Base-by-base conservation (phyloP, 345 rosid genomes). In the Acer saccharum region DNA sequence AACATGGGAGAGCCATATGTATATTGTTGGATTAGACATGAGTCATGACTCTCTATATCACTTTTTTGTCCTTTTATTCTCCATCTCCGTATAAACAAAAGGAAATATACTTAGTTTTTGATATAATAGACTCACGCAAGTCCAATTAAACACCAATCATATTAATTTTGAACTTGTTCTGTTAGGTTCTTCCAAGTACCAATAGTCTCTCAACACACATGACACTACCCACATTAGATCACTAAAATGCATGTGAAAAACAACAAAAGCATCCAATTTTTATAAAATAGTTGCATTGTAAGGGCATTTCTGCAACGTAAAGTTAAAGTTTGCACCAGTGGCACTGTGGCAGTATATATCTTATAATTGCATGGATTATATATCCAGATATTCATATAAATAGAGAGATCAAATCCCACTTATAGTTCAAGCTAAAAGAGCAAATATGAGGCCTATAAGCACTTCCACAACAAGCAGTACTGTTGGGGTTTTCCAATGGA, bases 401-500 rank as follows among this genome's bases (percentile, higher is more conserved):
- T 61, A 1, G 13, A 73, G 32, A 7, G 39, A 61, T 61, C 41
- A 43, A 10, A 21, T 41, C 76, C 41, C 54, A 43, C 27, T 58
- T 61, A 14, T 39, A 4, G 25, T 44, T 73, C 21, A 61, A 35
- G 23, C 27, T 16, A 58, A 18, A n/a, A 8, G n/a, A 69, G 41
- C 1, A 48, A 43, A 54, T 21, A 60, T 60, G 76, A 58, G 67
- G 44, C 39, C 73, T 50, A 27, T 71, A 41, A 25, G 18, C 12
- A 50, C 8, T 75, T 16, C 68, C 3, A 29, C 60, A 32, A 68
- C 68, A 8, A 60, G 41, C 64, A 32, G 4, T 32, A 1, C 58
- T 18, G 12, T 8, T 44, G 77, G 48, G 1, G 35, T 65, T 20
- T 25, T 18, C 14, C 63, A 35, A 71, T 81, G 81, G 87, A 76